Evolutionary conservation across 257 asterid species (phyloP).

Genomic region (Scutellaria galericulata): DNA sequence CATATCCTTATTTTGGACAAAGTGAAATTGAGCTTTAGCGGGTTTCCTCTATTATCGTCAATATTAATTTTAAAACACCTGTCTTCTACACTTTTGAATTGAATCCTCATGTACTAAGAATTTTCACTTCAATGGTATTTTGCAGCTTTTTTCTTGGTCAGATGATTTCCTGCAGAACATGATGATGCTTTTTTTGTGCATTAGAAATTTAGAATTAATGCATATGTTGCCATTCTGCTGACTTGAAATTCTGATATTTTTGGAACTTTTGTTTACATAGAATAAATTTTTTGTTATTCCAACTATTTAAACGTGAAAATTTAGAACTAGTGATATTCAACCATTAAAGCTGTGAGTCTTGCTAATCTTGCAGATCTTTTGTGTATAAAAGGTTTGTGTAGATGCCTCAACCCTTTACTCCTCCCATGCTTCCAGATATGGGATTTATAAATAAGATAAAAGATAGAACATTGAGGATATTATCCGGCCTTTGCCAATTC

Average conservation of each 20-base stretch:
- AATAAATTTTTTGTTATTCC: too few relatives aligned
- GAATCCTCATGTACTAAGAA: neutral
- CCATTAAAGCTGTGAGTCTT: neutral
- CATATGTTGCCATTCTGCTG: too few relatives aligned
- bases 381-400: slow-evolving; percentile 20
- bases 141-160: too few relatives aligned
- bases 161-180: too few relatives aligned
- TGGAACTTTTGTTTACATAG: too few relatives aligned
- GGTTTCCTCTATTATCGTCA: neutral
- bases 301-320: too few relatives aligned
- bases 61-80: neutral
- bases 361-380: slow-evolving; percentile 7
- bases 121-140: too few relatives aligned
- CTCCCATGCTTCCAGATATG: slow-evolving; percentile 8
- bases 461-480: neutral
- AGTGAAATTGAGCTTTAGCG: neutral
- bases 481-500: neutral
- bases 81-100: neutral
- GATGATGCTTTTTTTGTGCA: too few relatives aligned
- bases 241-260: too few relatives aligned
- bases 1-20: neutral
- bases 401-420: neutral
- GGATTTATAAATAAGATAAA: neutral
- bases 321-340: too few relatives aligned
- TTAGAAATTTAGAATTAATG: too few relatives aligned